Base-by-base conservation (phyloP, 2,329 filamentous ascomycete species). In the Xylariaceae sp. region DNA sequence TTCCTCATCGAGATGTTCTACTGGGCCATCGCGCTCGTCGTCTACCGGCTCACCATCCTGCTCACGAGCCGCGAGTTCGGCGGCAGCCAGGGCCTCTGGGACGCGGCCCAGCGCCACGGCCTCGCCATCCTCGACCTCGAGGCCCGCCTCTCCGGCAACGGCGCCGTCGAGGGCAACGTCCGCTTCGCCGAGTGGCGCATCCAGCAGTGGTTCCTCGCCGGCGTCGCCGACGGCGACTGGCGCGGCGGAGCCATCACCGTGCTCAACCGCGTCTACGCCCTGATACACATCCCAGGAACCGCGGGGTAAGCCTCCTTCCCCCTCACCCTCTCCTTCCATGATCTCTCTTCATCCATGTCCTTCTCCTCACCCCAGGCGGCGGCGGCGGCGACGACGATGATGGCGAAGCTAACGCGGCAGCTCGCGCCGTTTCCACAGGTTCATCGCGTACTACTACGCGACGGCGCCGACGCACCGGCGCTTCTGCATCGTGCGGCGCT, bases 1-100 rank as follows among this genome's bases (percentile, higher is more conserved):
- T 83, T 83, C 50, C 55, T 83, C 35, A 68, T 83, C 31, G 79
- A 83, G 55, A 83, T 83, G 76, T 82, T 83, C 54, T 83, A 83
- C 60, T 83, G 79, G 79, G 65, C 70, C 27, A 65, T 83, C 45
- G 81, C 77, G 49, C 72, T 78, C 43, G 63, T 69, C 29, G 77
- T 80, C 51, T 83, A 83, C 58, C 65, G 70, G 23, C 61, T 76
- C 54, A 79, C 75, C 6, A 68, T 71, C 12, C 59, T 67, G 12
- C 53, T 68, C 5, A 68, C 71, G 2, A 63, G 70, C 37, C 54
- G 56, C 30, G 58, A 72, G 35, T 75, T 73, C 37, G 68, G 69
- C 22, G 65, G 67, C 28, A 63, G 64, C 23, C 56, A 53, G 24
- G 47, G 56, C 12, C 59, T 70, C 13, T 66, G 66, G 50, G 58